These are phyloP conservation scores for Sclerotinia borealis DNA, from an alignment of 2,329 filamentous ascomycete species.

Conservation along the genomic window DNA sequence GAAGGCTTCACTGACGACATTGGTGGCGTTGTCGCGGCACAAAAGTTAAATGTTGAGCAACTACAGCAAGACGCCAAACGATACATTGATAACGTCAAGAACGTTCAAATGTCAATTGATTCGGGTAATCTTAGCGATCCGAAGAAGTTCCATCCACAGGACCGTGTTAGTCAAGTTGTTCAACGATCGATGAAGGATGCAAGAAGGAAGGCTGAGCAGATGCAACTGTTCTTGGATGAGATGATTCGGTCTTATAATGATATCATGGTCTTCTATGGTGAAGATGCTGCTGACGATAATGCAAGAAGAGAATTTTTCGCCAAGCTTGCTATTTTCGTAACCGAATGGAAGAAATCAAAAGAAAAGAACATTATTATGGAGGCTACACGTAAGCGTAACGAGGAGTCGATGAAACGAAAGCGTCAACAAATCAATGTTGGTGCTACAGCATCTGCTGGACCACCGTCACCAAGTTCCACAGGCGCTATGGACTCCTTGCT, in stretches of 20 bases:
- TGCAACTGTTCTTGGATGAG: slow-evolving; percentile 88
- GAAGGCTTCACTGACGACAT: slow-evolving; percentile 86
- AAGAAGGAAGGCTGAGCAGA: slow-evolving; percentile 88
- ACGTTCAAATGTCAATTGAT: slow-evolving; percentile 87
- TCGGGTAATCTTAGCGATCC: slow-evolving; percentile 91
- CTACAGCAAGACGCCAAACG: slow-evolving; percentile 79
- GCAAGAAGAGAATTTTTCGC: slow-evolving; percentile 92
- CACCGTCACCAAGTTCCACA: slow-evolving; percentile 63
- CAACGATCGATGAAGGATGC: slow-evolving; percentile 96
- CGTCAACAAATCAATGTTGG: slow-evolving; percentile 56
- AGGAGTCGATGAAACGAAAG: slow-evolving; percentile 89
- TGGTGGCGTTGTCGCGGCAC: slow-evolving; percentile 64
- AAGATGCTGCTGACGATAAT: slow-evolving; percentile 86
- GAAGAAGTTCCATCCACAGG: slow-evolving; percentile 96
- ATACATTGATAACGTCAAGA: slow-evolving; percentile 93
- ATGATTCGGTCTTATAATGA: slow-evolving; percentile 89
- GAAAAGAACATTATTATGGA: slow-evolving; percentile 86
- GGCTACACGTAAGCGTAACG: slow-evolving; percentile 76
- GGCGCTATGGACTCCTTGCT: slow-evolving; percentile 95
- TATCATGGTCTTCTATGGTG: slow-evolving; percentile 94
- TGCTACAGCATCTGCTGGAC: slow-evolving; percentile 38
- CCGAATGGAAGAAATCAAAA: slow-evolving; percentile 91
- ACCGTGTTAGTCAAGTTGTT: slow-evolving; percentile 86
- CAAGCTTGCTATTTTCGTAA: slow-evolving; percentile 84
- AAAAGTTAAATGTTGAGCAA: slow-evolving; percentile 95